These are phyloP conservation scores for Diaporthe batatas DNA, from an alignment of 2,329 filamentous ascomycete species.

Conservation along the genomic window DNA sequence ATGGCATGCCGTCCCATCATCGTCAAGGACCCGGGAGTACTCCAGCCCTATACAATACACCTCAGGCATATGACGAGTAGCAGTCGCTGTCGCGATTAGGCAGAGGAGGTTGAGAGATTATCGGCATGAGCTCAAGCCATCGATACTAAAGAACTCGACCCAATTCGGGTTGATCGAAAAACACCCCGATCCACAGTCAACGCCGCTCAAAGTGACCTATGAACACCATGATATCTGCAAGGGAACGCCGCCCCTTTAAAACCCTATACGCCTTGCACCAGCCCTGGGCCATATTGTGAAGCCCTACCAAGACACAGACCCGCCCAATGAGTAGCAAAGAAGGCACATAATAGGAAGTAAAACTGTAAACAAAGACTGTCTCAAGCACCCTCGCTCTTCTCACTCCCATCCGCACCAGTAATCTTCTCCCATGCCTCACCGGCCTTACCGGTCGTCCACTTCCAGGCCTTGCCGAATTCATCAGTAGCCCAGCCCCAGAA, in stretches of 20 bases:
- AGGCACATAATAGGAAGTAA: background rate
- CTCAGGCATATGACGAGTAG: too few species aligned
- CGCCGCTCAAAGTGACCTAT: background rate
- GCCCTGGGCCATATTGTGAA: constrained; percentile 9
- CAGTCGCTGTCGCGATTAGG: too few species aligned
- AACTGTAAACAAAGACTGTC: background rate
- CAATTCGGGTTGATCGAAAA: background rate
- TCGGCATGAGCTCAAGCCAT: background rate
- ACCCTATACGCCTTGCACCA: constrained; percentile 20
- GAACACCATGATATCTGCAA: background rate
- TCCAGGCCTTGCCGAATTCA: constrained; percentile 61
- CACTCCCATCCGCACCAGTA: constrained; percentile 44
- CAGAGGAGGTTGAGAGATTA: too few species aligned
- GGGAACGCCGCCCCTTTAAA: background rate
- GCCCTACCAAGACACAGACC: constrained; percentile 3
- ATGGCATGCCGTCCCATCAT: too few species aligned
- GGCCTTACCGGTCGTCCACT: constrained; percentile 64
- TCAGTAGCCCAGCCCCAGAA: constrained; percentile 67
- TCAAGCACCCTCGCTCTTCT: constrained; percentile 9
- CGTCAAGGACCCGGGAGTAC: too few species aligned
- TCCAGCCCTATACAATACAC: too few species aligned
- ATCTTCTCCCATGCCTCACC: constrained; percentile 62
- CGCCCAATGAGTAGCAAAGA: background rate
- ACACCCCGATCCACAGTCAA: background rate
- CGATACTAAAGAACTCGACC: background rate